phyloP scores from a whole-genome alignment of 225 moss, liverwort and hornwort genomes.

The Polytrichum formosum region DNA sequence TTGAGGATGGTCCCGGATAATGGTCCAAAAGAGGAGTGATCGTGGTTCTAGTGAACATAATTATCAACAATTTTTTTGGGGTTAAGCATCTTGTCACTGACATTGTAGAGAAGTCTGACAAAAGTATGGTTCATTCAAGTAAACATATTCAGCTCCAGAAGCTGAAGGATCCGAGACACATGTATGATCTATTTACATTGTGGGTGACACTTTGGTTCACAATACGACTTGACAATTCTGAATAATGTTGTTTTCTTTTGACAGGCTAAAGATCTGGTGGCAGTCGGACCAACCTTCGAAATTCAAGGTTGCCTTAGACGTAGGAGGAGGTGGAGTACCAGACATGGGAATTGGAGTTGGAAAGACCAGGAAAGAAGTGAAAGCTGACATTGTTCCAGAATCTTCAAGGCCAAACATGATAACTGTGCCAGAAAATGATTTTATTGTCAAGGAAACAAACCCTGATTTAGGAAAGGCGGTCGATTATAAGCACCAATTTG shows the following conservation, averaged over 20 bases:
- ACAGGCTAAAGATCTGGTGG: conserved; percentile 52
- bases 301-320: conserved; percentile 25
- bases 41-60: too few relatives aligned
- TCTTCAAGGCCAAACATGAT: conserved; percentile 31
- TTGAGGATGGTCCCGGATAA: too few relatives aligned
- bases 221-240: background rate
- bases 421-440: conserved; percentile 65
- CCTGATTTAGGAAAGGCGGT: conserved; percentile 73
- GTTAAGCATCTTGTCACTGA: background rate
- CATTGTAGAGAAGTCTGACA: background rate
- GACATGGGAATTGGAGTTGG: conserved; percentile 12
- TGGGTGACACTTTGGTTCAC: background rate
- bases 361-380: conserved; percentile 27
- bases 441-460: conserved; percentile 70
- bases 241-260: background rate
- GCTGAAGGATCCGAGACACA: too few relatives aligned
- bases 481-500: conserved; percentile 78
- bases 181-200: background rate
- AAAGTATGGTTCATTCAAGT: background rate
- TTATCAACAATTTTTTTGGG: background rate
- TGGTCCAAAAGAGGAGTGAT: too few relatives aligned
- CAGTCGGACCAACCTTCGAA: conserved; percentile 12
- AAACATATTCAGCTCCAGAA: background rate
- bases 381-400: conserved; percentile 27
- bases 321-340: conserved; percentile 1